phyloP scores from a whole-genome alignment of 148 eudicot species.

The Camellia lanceoleosa region DNA sequence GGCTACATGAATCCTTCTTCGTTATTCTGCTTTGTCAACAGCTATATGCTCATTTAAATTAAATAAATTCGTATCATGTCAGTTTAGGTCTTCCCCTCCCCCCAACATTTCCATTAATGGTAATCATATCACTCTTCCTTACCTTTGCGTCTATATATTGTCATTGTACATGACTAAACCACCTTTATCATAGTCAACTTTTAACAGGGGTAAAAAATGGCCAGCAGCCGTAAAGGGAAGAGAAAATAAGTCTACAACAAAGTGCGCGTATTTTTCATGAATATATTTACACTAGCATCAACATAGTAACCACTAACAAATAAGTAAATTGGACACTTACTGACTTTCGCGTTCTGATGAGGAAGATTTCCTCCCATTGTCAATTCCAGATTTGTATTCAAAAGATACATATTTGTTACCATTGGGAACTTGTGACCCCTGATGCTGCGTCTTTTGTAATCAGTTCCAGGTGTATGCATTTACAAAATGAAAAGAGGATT shows the following conservation, averaged over 20 bases:
- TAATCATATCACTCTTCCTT: no score
- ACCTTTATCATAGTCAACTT: not conserved
- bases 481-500: constrained; percentile 8
- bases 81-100: no score
- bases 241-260: not conserved
- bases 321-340: constrained; percentile 60
- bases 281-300: not conserved
- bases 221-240: not conserved
- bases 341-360: constrained; percentile 98
- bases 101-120: no score
- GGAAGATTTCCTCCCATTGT: constrained; percentile 75
- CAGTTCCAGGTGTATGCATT: constrained; percentile 9
- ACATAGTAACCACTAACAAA: not conserved
- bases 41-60: no score
- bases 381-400: constrained; percentile 85
- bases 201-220: not conserved
- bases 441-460: constrained; percentile 60
- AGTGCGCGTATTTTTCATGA: not conserved
- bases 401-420: constrained; percentile 79
- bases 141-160: no score
- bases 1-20: no score
- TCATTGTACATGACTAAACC: not conserved
- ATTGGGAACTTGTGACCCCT: constrained; percentile 75
- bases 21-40: no score
- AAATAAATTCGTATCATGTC: no score